Conservation (phyloP, 305 asterid species). For the Fraxinus nigra region DNA sequence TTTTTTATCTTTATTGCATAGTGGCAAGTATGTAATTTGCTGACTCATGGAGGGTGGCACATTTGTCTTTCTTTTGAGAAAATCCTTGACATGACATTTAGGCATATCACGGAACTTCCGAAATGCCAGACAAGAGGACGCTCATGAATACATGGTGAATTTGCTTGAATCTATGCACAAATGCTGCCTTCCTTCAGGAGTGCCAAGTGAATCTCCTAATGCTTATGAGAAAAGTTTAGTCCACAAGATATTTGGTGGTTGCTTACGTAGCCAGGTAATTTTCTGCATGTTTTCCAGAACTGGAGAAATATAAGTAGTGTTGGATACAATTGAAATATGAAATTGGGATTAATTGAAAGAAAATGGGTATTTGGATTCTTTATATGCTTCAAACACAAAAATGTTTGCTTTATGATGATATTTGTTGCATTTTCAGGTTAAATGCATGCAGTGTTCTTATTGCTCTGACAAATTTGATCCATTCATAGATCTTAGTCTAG, state of each 20-base stretch:
- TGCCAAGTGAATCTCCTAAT: constrained; percentile 87
- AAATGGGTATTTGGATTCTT: not conserved
- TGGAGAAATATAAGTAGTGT: constrained; percentile 6
- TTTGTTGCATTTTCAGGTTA: constrained; percentile 52
- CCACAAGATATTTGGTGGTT: constrained; percentile 96
- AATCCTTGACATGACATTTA: constrained; percentile 52
- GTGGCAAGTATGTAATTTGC: not conserved
- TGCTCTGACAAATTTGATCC: constrained; percentile 93
- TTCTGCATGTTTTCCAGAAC: not conserved
- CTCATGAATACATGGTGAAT: constrained; percentile 98
- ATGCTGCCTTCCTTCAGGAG: constrained; percentile 95
- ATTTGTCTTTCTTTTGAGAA: constrained; percentile 8
- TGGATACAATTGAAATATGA: not conserved
- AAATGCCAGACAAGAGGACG: constrained; percentile 94
- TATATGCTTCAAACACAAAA: not conserved
- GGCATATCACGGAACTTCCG: constrained; percentile 95
- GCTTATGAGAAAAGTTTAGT: constrained; percentile 97
- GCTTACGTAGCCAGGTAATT: constrained; percentile 86
- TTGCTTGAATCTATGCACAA: constrained; percentile 95
- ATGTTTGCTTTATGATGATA: not conserved
- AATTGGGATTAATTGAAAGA: not conserved
- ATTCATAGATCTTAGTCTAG: constrained; percentile 87
- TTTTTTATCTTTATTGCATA: not conserved
- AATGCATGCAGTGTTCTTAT: constrained; percentile 88
- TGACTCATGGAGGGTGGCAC: not conserved